These are phyloP conservation scores for Lojkania enalia DNA, from an alignment of 2,329 filamentous ascomycete genomes.

Conservation along the genomic window DNA sequence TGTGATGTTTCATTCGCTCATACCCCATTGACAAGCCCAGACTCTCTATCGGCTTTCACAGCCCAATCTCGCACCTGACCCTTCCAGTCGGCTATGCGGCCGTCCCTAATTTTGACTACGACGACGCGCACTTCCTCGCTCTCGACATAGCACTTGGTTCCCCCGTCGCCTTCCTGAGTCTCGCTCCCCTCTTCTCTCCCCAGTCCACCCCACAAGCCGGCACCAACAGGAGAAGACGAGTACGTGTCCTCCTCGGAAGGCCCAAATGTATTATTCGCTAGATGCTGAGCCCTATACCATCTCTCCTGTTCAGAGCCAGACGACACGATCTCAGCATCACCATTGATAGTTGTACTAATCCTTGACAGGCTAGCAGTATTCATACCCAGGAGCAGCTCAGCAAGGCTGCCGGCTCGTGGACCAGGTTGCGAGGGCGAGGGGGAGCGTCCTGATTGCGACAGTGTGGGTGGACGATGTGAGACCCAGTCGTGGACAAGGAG, in stretches of 20 bases:
- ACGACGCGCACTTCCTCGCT: slow-evolving; percentile 86
- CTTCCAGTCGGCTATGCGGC: slow-evolving; percentile 92
- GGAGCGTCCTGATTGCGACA: slow-evolving; percentile 54
- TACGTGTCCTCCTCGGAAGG: slow-evolving; percentile 32
- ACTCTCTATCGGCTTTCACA: slow-evolving; percentile 14
- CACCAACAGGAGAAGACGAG: slow-evolving; percentile 39
- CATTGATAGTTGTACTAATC: slow-evolving; percentile 93
- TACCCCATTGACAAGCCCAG: slow-evolving; percentile 9
- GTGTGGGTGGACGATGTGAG: slow-evolving; percentile 83
- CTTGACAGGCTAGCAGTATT: slow-evolving; percentile 86
- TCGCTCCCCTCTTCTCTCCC: slow-evolving; percentile 45
- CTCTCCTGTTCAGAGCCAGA: slow-evolving; percentile 77
- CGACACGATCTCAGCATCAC: slow-evolving; percentile 74
- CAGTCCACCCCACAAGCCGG: slow-evolving; percentile 51
- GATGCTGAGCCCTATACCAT: slow-evolving; percentile 80
- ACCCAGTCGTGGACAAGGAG: slow-evolving; percentile 99
- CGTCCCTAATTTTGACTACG: slow-evolving; percentile 79
- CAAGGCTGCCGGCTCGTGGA: slow-evolving; percentile 68
- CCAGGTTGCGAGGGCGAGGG: slow-evolving; percentile 63
- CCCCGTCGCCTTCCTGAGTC: slow-evolving; percentile 45
- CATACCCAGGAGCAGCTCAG: slow-evolving; percentile 82
- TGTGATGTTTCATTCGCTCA: too few species aligned
- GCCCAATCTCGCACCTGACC: slow-evolving; percentile 85
- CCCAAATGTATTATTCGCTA: slow-evolving; percentile 90
- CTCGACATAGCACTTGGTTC: slow-evolving; percentile 70